Base-by-base conservation (phyloP, 306 rosid species). In the Lupinus albus region DNA sequence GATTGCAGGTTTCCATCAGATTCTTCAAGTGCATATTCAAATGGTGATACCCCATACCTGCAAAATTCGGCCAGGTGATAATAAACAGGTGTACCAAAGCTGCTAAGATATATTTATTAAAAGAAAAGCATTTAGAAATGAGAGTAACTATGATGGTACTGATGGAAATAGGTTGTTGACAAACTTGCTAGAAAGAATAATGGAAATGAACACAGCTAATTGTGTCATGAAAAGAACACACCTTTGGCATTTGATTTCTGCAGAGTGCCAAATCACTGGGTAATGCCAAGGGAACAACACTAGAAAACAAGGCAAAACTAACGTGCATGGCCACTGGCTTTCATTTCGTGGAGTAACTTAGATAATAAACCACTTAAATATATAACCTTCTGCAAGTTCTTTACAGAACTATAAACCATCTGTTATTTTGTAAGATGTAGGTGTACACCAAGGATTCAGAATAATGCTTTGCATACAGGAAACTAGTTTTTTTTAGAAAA, bases 1-100 rank as follows among this genome's bases (percentile, higher is more conserved):
- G 88, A 75, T 63, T 91, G 99, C 73, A 94, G 89, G 83, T 96
- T 91, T 69, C 99, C 99, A 71, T 92, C 96, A 55, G 97, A 86
- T 82, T 94, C 99, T 18, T 90, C 99, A 61, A 94, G 96, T 8
- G 89, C 99, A 80, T 94, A 94, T 74, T 94, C 99, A 78, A 93
- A 93, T 21, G 99, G 99, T 71, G 99, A 93, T 70, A 85, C 83
- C 61, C 99, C 99, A 38, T 90, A 90, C 94, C 99, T 93, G 70
- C 38, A 72, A 75, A 42, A 45, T 47, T 42, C 32, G 71, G 61
- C 52, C 74, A 81, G 16, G 62, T 65, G 35, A 51, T 46, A 21
- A 66, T 55, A 58, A 80, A 56, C 21, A 32, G 41, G 48, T 33
- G 12, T 44, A 48, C 61, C 36, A 46, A 17, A 25, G 30, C 30